These are phyloP conservation scores for Eucalyptus cloeziana DNA, from an alignment of 345 rosid species.

Conservation along the genomic window DNA sequence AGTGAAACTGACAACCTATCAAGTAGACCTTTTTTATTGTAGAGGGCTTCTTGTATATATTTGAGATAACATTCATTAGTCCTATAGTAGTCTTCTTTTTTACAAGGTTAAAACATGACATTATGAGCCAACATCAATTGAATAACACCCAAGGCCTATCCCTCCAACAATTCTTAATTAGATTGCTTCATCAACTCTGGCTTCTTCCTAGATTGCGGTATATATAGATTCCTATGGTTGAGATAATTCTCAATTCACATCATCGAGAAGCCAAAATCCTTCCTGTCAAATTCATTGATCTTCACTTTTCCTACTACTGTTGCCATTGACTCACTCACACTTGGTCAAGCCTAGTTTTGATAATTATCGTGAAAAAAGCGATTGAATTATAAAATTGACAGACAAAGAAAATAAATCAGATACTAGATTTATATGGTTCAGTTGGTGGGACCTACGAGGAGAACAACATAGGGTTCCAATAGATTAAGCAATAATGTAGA, in stretches of 20 bases:
- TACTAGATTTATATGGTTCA: not conserved
- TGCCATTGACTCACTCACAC: not conserved
- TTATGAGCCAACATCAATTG: not conserved
- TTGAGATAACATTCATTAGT: not conserved
- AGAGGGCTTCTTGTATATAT: not conserved
- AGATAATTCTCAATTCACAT: not conserved
- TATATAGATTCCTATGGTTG: not conserved
- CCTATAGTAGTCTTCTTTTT: not conserved
- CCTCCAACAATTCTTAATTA: not conserved
- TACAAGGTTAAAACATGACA: accelerated
- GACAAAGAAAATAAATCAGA: not conserved
- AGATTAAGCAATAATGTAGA: not conserved
- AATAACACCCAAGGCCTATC: not conserved
- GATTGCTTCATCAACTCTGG: not conserved
- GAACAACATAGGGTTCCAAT: not conserved
- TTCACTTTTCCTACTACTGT: not conserved
- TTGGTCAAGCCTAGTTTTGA: not conserved
- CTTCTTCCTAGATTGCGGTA: not conserved
- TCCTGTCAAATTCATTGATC: not conserved
- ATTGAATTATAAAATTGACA: not conserved
- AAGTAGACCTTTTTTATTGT: not conserved
- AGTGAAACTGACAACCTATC: not conserved
- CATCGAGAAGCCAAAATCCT: not conserved
- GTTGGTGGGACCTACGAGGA: not conserved
- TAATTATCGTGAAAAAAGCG: not conserved